phyloP scores from a whole-genome alignment of 225 moss, liverwort and hornwort species.

The Takakia lepidozioides region DNA sequence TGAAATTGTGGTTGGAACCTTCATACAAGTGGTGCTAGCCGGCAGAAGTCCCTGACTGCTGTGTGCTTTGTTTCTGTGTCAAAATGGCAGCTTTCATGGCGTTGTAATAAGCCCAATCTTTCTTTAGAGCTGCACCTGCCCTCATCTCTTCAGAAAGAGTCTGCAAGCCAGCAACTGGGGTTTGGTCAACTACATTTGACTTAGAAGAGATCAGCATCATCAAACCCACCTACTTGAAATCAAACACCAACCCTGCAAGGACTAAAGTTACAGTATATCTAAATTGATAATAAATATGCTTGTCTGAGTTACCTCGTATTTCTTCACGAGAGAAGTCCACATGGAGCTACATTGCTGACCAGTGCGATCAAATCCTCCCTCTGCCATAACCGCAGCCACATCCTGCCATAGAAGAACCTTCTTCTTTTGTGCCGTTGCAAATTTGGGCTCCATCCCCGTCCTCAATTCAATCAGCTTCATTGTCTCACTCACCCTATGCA shows the following conservation, averaged over 20 bases:
- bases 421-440: conserved; percentile 25
- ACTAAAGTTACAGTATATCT: no score
- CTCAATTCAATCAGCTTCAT: conserved; percentile 60
- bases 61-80: conserved; percentile 8
- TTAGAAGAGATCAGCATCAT: background rate
- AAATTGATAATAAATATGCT: conserved; percentile 1
- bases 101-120: conserved; percentile 60
- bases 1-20: no score
- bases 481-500: conserved; percentile 60
- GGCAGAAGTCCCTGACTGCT: no score
- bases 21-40: no score
- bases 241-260: background rate
- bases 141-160: conserved; percentile 34
- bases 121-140: conserved; percentile 27
- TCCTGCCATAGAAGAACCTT: conserved; percentile 71
- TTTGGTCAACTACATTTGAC: background rate
- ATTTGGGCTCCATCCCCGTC: conserved; percentile 34
- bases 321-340: conserved; percentile 84
- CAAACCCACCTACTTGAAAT: background rate
- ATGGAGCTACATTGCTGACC: conserved; percentile 94
- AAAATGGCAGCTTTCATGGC: conserved; percentile 39
- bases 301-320: conserved; percentile 48
- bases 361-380: conserved; percentile 51
- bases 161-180: conserved; percentile 48
- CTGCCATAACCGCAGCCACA: conserved; percentile 34